Conservation (phyloP, 1,284 basidiomycete species). For the Hemileia vastatrix region DNA sequence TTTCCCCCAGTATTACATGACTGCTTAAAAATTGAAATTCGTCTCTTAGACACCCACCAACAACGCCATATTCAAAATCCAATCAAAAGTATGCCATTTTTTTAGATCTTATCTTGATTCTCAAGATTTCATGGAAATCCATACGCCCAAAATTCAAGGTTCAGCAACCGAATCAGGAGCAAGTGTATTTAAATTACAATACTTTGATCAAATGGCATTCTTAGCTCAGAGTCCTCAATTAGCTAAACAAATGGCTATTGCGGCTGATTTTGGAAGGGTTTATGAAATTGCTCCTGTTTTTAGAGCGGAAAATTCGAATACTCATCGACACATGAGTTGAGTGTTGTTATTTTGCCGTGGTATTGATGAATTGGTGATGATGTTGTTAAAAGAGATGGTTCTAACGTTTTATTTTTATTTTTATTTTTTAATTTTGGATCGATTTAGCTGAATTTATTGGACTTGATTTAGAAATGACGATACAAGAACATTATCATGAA, state of each 20-base stretch:
- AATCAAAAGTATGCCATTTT: conserved; percentile 73
- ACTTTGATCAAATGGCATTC: conserved; percentile 83
- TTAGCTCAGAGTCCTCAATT: conserved; percentile 95
- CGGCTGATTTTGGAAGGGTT: conserved; percentile 93
- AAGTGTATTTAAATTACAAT: conserved; percentile 93
- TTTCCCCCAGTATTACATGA: background rate
- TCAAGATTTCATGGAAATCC: conserved; percentile 82
- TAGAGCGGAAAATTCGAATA: conserved; percentile 96
- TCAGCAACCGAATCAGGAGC: conserved; percentile 95
- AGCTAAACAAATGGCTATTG: conserved; percentile 98
- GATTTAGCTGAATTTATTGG: conserved; percentile 76
- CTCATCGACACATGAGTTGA: conserved; percentile 79
- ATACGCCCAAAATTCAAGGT: conserved; percentile 93
- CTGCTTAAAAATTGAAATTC: background rate
- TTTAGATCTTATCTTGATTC: conserved; percentile 77
- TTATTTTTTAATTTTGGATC: background rate
- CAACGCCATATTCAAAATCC: conserved; percentile 89
- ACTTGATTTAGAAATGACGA: conserved; percentile 96
- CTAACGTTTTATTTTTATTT: conserved; percentile 2
- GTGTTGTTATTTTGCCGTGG: background rate
- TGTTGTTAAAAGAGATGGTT: background rate
- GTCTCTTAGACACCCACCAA: conserved; percentile 64
- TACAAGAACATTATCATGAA: conserved; percentile 97
- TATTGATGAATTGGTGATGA: background rate
- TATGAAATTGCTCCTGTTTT: conserved; percentile 95